Base-by-base conservation (phyloP, 1,284 basidiomycete species). In the Boletellus deceptivus region DNA sequence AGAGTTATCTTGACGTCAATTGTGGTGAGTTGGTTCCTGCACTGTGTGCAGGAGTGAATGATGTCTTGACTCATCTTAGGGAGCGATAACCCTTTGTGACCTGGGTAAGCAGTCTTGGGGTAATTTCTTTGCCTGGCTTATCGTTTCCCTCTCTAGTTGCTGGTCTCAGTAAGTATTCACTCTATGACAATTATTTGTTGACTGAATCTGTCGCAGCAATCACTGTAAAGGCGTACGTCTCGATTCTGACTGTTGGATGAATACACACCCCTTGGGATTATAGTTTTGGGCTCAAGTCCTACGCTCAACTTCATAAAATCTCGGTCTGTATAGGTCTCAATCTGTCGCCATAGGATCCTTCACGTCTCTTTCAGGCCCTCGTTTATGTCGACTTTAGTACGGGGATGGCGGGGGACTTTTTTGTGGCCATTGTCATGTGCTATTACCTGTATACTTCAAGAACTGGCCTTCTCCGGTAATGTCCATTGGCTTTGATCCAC, bases 361-460 rank as follows among this genome's bases (percentile, higher is more conserved):
- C 43, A 50, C 6, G 7, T 9, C 16, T 9, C 9, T 29, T 25
- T 17, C 50, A 79, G 77, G 57, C 27, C 31, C 52, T 75, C 24
- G 59, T 78, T 54, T 78, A 76, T 54, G 40, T 72, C 46, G 70
- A 70, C 47, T 77, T 79, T 49, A 70, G 69, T 3, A 56, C 70
- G 0, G 72, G 73, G 0, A 70, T 72, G 8, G 60, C 66, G 6
- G 72, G 71, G 24, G 77, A 79, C 56, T 52, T 77, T 4, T 71
- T 70, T 38, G 70, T 79, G 17, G 72, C 76, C 7, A 31, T 73
- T 31, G 61, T 71, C 6, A 60, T 80, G 6, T 75, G 68, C 48
- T 73, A 68, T 59, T 62, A 75, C 35, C 59, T 80, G 8, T 65
- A 69, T 27, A 59, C 50, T 41, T 73, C 73, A 0, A 68, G 68